A percentile compares a stretch with the other conserved stretches of the same genome.
Evolutionary conservation across 768 basidiomycete genomes (phyloP).

Genomic region (Lentinus brumalis): DNA sequence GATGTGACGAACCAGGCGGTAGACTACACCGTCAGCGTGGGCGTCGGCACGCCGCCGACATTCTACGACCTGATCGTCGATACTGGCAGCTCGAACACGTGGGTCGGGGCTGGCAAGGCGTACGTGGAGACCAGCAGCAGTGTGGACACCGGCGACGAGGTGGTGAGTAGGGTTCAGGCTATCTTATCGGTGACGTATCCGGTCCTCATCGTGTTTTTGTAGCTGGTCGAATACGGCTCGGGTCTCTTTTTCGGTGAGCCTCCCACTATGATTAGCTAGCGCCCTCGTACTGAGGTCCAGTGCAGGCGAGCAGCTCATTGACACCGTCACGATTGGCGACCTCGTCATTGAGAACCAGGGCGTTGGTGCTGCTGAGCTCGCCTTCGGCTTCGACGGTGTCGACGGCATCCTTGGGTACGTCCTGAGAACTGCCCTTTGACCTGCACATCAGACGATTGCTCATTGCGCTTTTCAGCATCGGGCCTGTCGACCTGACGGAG

Average conservation of each 20-base stretch:
- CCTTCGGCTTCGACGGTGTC: slow-evolving; percentile 44
- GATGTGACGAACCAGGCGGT: slow-evolving; percentile 24
- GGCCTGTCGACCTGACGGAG: slow-evolving; percentile 56
- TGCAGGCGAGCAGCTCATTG: slow-evolving; percentile 36
- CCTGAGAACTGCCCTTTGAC: neutral
- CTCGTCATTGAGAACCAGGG: slow-evolving; percentile 57
- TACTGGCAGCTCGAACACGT: slow-evolving; percentile 28
- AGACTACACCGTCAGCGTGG: slow-evolving; percentile 32
- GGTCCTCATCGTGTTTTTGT: neutral
- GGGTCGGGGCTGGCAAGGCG: slow-evolving; percentile 23
- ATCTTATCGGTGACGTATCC: neutral
- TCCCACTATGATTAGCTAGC: neutral
- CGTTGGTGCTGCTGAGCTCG: slow-evolving; percentile 58
- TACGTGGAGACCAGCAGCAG: slow-evolving; percentile 23
- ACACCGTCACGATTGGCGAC: slow-evolving; percentile 53
- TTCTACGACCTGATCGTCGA: slow-evolving; percentile 32
- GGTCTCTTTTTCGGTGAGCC: slow-evolving; percentile 10
- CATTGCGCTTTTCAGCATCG: slow-evolving; percentile 28
- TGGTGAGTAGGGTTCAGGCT: slow-evolving; percentile 14
- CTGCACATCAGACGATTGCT: neutral
- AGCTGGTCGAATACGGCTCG: slow-evolving; percentile 17
- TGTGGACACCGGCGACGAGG: slow-evolving; percentile 20
- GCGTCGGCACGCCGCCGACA: slow-evolving; percentile 50
- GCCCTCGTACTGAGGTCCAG: neutral
- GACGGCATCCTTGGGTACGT: slow-evolving; percentile 68